These are phyloP conservation scores for Phytopythium kandeliae DNA, from an alignment of 352 stramenopile species.

Conservation along the genomic window DNA sequence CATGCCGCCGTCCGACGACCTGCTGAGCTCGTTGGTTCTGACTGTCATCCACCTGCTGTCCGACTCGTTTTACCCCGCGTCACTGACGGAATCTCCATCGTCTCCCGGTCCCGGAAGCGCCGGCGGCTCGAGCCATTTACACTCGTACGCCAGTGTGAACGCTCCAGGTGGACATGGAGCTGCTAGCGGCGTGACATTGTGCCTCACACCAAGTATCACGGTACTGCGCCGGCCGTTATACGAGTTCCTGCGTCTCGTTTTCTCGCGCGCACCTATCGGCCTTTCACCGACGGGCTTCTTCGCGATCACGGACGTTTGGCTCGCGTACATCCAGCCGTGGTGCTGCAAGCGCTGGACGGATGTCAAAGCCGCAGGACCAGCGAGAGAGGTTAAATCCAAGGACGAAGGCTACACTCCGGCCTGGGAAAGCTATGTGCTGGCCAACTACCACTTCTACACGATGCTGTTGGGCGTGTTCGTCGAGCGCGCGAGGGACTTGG, in stretches of 20 bases:
- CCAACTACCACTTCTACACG: constrained; percentile 89
- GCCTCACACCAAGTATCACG: constrained; percentile 67
- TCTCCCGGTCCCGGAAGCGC: constrained; percentile 3
- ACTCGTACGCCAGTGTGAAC: background rate
- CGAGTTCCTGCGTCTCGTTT: constrained; percentile 80
- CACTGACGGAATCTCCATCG: constrained; percentile 23
- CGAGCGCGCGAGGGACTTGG: constrained; percentile 77
- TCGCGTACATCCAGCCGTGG: constrained; percentile 85
- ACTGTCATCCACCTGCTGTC: constrained; percentile 81
- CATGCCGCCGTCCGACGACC: constrained; percentile 78
- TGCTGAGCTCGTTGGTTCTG: constrained; percentile 74
- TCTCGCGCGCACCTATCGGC: constrained; percentile 72
- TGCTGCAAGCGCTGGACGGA: constrained; percentile 62
- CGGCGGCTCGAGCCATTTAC: background rate
- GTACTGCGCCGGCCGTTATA: constrained; percentile 73
- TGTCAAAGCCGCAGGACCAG: constrained; percentile 13
- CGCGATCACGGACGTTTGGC: constrained; percentile 80
- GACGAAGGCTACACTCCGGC: constrained; percentile 35
- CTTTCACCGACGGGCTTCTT: constrained; percentile 76
- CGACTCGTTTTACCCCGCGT: constrained; percentile 71
- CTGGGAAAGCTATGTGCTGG: constrained; percentile 79
- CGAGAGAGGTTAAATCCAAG: constrained; percentile 5
- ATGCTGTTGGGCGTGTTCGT: constrained; percentile 75
- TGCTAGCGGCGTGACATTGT: constrained; percentile 14
- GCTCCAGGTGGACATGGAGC: background rate